Conservation (phyloP, 176 grass and related monocot genomes). For the Phyllostachys edulis region DNA sequence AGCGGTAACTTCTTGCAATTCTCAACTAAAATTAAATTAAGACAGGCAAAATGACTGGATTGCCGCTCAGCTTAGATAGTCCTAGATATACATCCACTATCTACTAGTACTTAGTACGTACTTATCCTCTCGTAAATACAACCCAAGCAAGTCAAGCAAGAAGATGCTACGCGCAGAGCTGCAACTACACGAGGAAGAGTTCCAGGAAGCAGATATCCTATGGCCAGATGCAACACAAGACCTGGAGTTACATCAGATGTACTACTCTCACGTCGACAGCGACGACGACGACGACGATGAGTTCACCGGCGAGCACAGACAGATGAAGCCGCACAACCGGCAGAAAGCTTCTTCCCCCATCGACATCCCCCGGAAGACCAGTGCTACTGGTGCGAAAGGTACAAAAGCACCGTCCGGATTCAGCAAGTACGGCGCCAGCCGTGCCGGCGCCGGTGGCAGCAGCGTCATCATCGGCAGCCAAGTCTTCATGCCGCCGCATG, state of each 20-base stretch:
- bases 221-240: conserved; percentile 36
- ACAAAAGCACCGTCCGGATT: neutral
- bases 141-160: neutral
- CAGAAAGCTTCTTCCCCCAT: conserved; percentile 41
- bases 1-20: neutral
- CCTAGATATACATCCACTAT: neutral
- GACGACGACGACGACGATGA: neutral
- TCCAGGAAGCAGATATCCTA: conserved; percentile 47
- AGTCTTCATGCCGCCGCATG: conserved; percentile 42
- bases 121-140: conserved; percentile 34
- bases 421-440: conserved; percentile 24
- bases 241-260: neutral
- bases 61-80: neutral
- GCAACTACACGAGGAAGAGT: conserved; percentile 21
- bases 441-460: neutral
- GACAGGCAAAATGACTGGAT: neutral
- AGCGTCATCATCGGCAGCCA: conserved; percentile 37
- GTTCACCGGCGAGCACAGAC: neutral
- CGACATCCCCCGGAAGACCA: conserved; percentile 37
- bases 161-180: conserved; percentile 1
- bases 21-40: neutral
- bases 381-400: neutral
- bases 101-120: neutral
- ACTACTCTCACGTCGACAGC: neutral
- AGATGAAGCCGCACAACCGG: neutral